Evolutionary conservation across 2,329 filamentous ascomycete genomes (phyloP), one percentile per base, ranked within the genome.

Genomic region (Aphanocladium album): DNA sequence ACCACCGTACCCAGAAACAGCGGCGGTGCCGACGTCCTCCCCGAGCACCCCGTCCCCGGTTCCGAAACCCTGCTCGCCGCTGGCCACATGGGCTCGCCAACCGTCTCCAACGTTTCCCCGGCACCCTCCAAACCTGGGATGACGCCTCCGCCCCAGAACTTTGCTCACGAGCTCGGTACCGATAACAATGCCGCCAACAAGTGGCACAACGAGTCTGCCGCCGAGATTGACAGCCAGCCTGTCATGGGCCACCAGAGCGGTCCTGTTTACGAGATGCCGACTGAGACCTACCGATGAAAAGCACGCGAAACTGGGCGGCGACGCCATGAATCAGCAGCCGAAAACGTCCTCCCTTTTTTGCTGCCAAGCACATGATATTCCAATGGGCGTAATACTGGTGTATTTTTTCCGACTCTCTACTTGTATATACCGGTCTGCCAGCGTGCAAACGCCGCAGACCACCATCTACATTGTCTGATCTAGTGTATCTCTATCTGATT

Each of bases 181-280:
- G 73, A 73, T 51, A 57, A 73, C 56, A 59, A 67, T 30, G 62
- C 66, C 8, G 69, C 70, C 7, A 65, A 68, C 35, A 70, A 68
- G 57, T 76, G 74, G 73, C 68, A 73, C 60, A 70, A 71, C 60
- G 64, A 70, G 16, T 65, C 71, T 47, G 74, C 75, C 3, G 67
- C 73, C 3, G 75, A 77, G 68, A 76, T 77, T 61, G 75, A 77
- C 60, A 68, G 73, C 51, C 67, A 72, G 47, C 66, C 72, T 33
- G 68, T 75, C 5, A 64, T 70, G 65, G 67, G 57, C 64, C 72
- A 67, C 63, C 71, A 69, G 64, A 73, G 65, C 41, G 73, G 71
- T 1, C 72, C 73, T 1, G 74, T 78, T 5, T 78, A 75, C 60
- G 76, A 78, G 69, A 78, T 78, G 76, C 73, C 76, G 3, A 65